Percentiles rank a stretch among this genome's conserved stretches.
These are phyloP conservation scores for Stachybotrys elegans DNA, from an alignment of 2,329 filamentous ascomycete species.

Conservation along the genomic window DNA sequence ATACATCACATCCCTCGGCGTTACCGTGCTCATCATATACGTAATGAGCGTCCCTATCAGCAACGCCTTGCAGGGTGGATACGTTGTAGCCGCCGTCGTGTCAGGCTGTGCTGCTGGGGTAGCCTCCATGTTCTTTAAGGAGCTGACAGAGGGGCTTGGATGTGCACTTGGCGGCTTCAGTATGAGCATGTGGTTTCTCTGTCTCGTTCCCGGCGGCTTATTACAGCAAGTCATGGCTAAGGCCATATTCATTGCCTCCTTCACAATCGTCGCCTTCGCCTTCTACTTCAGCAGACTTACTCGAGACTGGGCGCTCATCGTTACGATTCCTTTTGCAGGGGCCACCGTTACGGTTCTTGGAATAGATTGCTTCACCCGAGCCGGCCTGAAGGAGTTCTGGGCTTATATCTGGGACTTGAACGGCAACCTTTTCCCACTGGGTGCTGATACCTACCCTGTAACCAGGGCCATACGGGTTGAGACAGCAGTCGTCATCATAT, in stretches of 20 bases:
- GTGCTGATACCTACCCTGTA: slow-evolving; percentile 73
- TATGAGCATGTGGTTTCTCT: slow-evolving; percentile 85
- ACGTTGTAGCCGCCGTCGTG: slow-evolving; percentile 71
- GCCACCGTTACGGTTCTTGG: slow-evolving; percentile 76
- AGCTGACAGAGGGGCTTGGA: slow-evolving; percentile 75
- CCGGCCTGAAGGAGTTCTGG: slow-evolving; percentile 97
- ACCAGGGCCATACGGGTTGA: slow-evolving; percentile 85
- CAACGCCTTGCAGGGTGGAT: slow-evolving; percentile 76
- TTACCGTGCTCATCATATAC: slow-evolving; percentile 80
- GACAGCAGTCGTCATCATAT: slow-evolving; percentile 68
- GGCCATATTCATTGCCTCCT: slow-evolving; percentile 68
- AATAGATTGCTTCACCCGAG: slow-evolving; percentile 83
- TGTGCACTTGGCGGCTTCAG: slow-evolving; percentile 85
- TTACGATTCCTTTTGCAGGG: slow-evolving; percentile 72
- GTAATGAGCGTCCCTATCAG: slow-evolving; percentile 77
- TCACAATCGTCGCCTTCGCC: slow-evolving; percentile 64
- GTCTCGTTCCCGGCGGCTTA: slow-evolving; percentile 70
- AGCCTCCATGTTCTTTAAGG: slow-evolving; percentile 71
- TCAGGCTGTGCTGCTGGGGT: slow-evolving; percentile 72
- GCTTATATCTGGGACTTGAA: slow-evolving; percentile 86
- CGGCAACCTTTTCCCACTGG: slow-evolving; percentile 70
- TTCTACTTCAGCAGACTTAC: slow-evolving; percentile 77
- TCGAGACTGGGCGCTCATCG: slow-evolving; percentile 71
- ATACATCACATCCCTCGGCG: slow-evolving; percentile 66
- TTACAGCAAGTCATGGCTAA: slow-evolving; percentile 58